These are phyloP conservation scores for Bryoerythrophyllum caledonicum DNA, from an alignment of 225 moss, liverwort and hornwort species.

Conservation along the genomic window DNA sequence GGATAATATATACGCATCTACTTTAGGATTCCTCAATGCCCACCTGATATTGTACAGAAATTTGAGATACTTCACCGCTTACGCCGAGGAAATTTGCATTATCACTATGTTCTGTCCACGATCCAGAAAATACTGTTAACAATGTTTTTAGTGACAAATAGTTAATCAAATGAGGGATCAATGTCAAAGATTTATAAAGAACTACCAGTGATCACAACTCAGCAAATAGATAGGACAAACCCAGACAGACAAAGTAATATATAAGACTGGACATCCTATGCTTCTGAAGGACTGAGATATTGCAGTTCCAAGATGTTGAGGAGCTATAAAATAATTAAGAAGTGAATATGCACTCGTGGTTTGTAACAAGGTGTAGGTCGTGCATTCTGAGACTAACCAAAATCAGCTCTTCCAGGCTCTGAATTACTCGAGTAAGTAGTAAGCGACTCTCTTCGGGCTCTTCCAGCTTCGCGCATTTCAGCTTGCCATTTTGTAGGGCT, in stretches of 20 bases:
- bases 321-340: slow-evolving; percentile 1
- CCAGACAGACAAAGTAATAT: not conserved
- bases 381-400: slow-evolving; percentile 40
- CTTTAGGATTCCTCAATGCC: slow-evolving; percentile 53
- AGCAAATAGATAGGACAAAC: slow-evolving; percentile 5
- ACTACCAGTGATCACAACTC: slow-evolving; percentile 1
- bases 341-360: not conserved
- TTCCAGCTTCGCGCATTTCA: slow-evolving; percentile 23
- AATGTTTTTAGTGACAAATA: not conserved
- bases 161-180: not conserved
- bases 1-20: slow-evolving; percentile 21
- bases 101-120: slow-evolving; percentile 42
- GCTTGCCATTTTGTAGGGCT: slow-evolving; percentile 32
- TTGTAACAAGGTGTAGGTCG: slow-evolving; percentile 4
- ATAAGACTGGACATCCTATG: not conserved
- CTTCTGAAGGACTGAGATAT: slow-evolving; percentile 6
- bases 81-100: slow-evolving; percentile 36
- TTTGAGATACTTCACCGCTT: slow-evolving; percentile 60
- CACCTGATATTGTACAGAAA: slow-evolving; percentile 87
- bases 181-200: slow-evolving; percentile 6
- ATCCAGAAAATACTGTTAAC: slow-evolving; percentile 20
- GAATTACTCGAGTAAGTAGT: slow-evolving; percentile 27
- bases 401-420: slow-evolving; percentile 31
- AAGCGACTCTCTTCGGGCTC: slow-evolving; percentile 9
- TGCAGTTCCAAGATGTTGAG: slow-evolving; percentile 13